Percentiles rank a stretch among this genome's conserved stretches.
These are phyloP conservation scores for Carex cristatella DNA, from an alignment of 176 grass and related monocot genomes.

Conservation along the genomic window DNA sequence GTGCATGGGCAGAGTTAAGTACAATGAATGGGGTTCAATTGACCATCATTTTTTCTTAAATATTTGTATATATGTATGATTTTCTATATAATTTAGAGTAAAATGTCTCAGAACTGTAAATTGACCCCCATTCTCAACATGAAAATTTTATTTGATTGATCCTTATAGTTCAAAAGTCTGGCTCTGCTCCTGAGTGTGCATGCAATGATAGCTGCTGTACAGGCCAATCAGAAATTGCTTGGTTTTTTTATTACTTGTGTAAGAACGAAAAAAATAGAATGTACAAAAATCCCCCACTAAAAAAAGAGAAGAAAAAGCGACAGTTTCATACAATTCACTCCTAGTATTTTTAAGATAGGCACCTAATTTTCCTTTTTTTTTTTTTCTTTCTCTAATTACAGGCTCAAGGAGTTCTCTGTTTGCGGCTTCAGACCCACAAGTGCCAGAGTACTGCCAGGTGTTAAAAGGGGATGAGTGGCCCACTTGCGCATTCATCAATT, in stretches of 20 bases:
- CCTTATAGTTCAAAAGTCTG: too few relatives aligned
- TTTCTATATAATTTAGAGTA: too few relatives aligned
- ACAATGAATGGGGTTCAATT: too few relatives aligned
- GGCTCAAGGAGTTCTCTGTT: slow-evolving; percentile 85
- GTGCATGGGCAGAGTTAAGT: too few relatives aligned
- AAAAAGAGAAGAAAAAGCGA: not conserved
- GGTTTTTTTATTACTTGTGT: not conserved
- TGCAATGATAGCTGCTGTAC: not conserved
- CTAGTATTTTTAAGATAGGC: not conserved
- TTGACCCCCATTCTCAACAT: too few relatives aligned
- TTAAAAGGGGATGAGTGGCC: slow-evolving; percentile 93
- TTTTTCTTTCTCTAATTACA: slow-evolving; percentile 20
- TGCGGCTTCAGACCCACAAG: slow-evolving; percentile 75
- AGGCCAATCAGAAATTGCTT: not conserved
- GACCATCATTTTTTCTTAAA: too few relatives aligned
- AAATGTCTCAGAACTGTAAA: too few relatives aligned
- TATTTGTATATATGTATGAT: too few relatives aligned
- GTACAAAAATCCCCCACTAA: not conserved
- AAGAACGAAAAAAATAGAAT: not conserved
- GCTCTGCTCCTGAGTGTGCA: too few relatives aligned
- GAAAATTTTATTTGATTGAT: too few relatives aligned
- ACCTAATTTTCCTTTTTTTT: not conserved
- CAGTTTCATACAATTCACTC: not conserved
- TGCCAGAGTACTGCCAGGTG: slow-evolving; percentile 69
- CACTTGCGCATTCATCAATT: slow-evolving; percentile 76